A percentile compares a stretch with the other conserved stretches of the same genome.
These are phyloP conservation scores for Candida germanica DNA, from an alignment of 805 yeast species.

Conservation along the genomic window DNA sequence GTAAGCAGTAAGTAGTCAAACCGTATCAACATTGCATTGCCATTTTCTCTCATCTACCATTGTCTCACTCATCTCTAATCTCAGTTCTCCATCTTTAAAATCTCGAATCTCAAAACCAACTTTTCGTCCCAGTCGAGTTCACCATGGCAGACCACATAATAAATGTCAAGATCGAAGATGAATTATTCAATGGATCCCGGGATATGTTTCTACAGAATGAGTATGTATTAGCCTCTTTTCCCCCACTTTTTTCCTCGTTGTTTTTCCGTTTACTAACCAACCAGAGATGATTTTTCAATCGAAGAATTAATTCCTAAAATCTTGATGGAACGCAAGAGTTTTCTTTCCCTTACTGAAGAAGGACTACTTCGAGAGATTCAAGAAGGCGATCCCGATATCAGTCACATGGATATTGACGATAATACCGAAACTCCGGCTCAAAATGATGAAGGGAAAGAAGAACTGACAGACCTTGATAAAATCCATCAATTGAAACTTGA, in stretches of 20 bases:
- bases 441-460: conserved; percentile 5
- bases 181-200: conserved; percentile 26
- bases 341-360: conserved; percentile 57
- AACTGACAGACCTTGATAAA: conserved; percentile 20
- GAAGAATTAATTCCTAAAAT: conserved; percentile 59
- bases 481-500: conserved; percentile 53
- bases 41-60: not conserved
- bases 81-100: no score
- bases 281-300: conserved; percentile 42
- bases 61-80: no score
- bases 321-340: conserved; percentile 57
- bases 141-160: conserved; percentile 4
- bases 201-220: conserved; percentile 42
- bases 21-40: no score
- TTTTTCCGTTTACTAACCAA: conserved; percentile 9
- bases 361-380: conserved; percentile 40
- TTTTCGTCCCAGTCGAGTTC: no score
- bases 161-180: conserved; percentile 20
- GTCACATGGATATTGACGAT: conserved; percentile 8
- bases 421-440: conserved; percentile 1
- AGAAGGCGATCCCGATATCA: not conserved
- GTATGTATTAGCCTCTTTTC: no score
- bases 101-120: no score
- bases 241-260: not conserved
- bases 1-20: no score